A percentile compares a stretch with the other conserved stretches of the same genome.
Conservation (phyloP, 768 basidiomycete genomes). For the Chalciporus chontae region DNA sequence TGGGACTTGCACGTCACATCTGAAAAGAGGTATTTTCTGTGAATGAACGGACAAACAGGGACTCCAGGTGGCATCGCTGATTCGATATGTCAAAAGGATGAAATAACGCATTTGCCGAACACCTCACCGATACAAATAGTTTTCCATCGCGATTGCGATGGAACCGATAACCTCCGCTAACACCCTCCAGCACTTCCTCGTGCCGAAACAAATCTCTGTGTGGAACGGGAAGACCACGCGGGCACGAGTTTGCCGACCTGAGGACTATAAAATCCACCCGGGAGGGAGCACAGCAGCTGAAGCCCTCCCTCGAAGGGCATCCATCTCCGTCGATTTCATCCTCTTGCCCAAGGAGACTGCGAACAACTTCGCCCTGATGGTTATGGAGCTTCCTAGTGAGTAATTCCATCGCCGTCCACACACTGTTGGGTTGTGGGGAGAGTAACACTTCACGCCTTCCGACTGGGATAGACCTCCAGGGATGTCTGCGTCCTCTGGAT, state of each 20-base stretch:
- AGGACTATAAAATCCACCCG: conserved; percentile 25
- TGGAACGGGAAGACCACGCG: conserved; percentile 9
- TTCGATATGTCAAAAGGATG: conserved; percentile 26
- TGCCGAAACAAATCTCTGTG: conserved; percentile 13
- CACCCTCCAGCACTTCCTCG: conserved; percentile 21
- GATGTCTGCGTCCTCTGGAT: conserved; percentile 18
- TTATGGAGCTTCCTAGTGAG: conserved; percentile 12
- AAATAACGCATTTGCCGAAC: conserved; percentile 23
- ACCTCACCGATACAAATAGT: conserved; percentile 20
- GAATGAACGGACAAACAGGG: conserved; percentile 20
- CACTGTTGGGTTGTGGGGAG: conserved; percentile 19
- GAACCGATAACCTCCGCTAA: conserved; percentile 18
- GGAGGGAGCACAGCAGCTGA: conserved; percentile 14
- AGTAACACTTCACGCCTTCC: not conserved
- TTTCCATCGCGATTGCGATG: conserved; percentile 27
- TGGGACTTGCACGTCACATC: conserved; percentile 19
- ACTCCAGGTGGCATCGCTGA: conserved; percentile 15
- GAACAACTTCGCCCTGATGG: not conserved
- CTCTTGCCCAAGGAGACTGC: not conserved
- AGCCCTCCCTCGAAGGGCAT: conserved; percentile 1
- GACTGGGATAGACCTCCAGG: conserved; percentile 2
- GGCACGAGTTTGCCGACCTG: conserved; percentile 15
- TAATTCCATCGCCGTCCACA: conserved; percentile 4
- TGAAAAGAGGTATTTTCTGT: conserved; percentile 18
- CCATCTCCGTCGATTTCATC: conserved; percentile 7